Conservation (phyloP, 768 basidiomycete genomes). For the Trametes cinnabarina region DNA sequence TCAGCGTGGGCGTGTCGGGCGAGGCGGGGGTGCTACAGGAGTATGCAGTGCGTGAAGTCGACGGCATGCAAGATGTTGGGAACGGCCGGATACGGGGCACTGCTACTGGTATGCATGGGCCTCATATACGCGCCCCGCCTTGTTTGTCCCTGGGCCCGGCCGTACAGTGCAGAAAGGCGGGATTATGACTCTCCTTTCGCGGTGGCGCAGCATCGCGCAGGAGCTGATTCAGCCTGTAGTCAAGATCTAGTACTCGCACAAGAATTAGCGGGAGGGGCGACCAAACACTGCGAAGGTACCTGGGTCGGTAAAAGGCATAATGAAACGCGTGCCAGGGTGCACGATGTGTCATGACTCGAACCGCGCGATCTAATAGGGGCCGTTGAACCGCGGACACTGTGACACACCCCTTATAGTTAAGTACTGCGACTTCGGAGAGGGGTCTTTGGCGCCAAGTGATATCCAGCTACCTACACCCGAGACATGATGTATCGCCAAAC, state of each 20-base stretch:
- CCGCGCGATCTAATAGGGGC: background rate
- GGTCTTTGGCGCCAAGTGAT: background rate
- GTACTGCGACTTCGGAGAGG: background rate
- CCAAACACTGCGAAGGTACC: background rate
- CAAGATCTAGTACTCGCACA: background rate
- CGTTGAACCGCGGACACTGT: background rate
- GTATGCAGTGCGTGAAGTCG: background rate
- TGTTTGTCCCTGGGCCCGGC: background rate
- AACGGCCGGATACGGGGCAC: background rate
- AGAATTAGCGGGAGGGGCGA: background rate
- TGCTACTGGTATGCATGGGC: background rate
- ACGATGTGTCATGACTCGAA: background rate
- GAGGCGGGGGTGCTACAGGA: background rate
- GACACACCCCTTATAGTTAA: background rate
- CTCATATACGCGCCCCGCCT: background rate
- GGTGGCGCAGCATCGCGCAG: background rate
- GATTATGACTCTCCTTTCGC: background rate
- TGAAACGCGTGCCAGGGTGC: background rate
- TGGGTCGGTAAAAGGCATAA: background rate
- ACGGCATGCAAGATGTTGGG: slow-evolving; percentile 3
- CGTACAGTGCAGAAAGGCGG: background rate
- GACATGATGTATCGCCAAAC: no score
- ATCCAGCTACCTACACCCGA: no score
- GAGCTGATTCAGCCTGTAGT: background rate
- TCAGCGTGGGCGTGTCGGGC: background rate